These are phyloP conservation scores for Solanum hybrid DNA, from an alignment of 305 asterid genomes.

Conservation along the genomic window DNA sequence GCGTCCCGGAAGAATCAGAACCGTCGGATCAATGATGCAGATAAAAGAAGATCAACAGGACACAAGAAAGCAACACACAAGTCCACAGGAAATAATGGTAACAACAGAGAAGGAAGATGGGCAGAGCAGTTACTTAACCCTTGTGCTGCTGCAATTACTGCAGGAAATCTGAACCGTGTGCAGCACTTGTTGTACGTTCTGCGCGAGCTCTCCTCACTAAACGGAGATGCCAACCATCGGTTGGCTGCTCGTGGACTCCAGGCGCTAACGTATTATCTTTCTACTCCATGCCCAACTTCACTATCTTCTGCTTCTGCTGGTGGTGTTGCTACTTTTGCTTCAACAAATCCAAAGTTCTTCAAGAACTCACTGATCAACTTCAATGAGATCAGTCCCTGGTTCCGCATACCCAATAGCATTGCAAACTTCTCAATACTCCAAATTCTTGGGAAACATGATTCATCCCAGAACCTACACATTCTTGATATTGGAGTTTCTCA, in stretches of 20 bases:
- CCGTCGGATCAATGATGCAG: conserved; percentile 4
- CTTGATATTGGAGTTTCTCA: conserved; percentile 83
- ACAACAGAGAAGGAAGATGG: conserved; percentile 69
- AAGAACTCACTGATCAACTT: conserved; percentile 51
- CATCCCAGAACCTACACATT: conserved; percentile 50
- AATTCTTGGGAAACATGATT: conserved; percentile 38
- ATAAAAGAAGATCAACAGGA: conserved; percentile 20
- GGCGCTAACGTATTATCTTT: conserved; percentile 51
- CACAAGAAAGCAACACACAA: conserved; percentile 29
- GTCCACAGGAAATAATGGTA: conserved; percentile 21
- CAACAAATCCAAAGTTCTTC: conserved; percentile 47
- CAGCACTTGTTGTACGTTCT: conserved; percentile 70
- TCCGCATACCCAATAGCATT: conserved; percentile 66
- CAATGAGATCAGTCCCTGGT: conserved; percentile 81
- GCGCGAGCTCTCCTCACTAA: conserved; percentile 54
- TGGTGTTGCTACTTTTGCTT: conserved; percentile 30
- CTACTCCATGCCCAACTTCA: conserved; percentile 23
- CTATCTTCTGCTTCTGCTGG: conserved; percentile 7
- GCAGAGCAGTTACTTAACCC: conserved; percentile 86
- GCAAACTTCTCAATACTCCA: conserved; percentile 74
- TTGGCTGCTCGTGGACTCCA: conserved; percentile 66
- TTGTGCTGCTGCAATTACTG: conserved; percentile 68
- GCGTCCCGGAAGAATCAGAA: conserved; percentile 8
- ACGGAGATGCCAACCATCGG: conserved; percentile 75
- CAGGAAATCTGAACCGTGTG: conserved; percentile 48